Evolutionary conservation across 202 grass and related monocot genomes (phyloP).

Genomic region (Dendrocalamus latiflorus): DNA sequence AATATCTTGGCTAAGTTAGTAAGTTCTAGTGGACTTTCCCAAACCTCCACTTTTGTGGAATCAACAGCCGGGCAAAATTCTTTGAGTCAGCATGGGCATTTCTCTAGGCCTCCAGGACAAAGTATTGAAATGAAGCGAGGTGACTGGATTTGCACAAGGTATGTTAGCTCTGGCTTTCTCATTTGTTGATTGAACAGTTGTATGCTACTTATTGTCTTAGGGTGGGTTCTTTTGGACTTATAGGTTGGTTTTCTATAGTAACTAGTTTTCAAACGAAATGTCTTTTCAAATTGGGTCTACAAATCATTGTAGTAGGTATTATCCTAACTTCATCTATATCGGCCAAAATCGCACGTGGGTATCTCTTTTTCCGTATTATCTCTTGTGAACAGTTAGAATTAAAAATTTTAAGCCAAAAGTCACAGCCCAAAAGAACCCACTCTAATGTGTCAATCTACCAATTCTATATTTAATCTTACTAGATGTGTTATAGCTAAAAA

Average conservation of each 20-base stretch:
- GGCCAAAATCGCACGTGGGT: too few relatives aligned
- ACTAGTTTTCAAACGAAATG: too few relatives aligned
- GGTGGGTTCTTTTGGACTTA: too few relatives aligned
- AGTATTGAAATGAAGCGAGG: conserved; percentile 88
- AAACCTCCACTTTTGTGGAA: conserved; percentile 29
- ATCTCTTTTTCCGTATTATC: too few relatives aligned
- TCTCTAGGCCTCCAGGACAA: conserved; percentile 42
- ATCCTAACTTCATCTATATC: too few relatives aligned
- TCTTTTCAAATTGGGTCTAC: too few relatives aligned
- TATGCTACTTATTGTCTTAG: background rate
- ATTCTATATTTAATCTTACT: background rate
- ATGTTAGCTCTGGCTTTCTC: conserved; percentile 22
- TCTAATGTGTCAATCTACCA: background rate
- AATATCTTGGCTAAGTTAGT: conserved; percentile 69
- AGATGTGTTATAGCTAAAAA: background rate
- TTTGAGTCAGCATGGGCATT: conserved; percentile 36
- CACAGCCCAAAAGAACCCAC: background rate
- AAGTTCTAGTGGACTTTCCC: conserved; percentile 30
- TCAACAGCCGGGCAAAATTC: conserved; percentile 13
- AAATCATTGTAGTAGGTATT: too few relatives aligned
- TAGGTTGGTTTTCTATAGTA: too few relatives aligned
- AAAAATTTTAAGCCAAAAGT: too few relatives aligned
- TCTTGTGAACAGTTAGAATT: too few relatives aligned
- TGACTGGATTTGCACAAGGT: conserved; percentile 91
- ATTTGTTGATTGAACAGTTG: conserved; percentile 1